phyloP scores from a whole-genome alignment of 768 basidiomycete species.

The Hortiboletus campestris region DNA sequence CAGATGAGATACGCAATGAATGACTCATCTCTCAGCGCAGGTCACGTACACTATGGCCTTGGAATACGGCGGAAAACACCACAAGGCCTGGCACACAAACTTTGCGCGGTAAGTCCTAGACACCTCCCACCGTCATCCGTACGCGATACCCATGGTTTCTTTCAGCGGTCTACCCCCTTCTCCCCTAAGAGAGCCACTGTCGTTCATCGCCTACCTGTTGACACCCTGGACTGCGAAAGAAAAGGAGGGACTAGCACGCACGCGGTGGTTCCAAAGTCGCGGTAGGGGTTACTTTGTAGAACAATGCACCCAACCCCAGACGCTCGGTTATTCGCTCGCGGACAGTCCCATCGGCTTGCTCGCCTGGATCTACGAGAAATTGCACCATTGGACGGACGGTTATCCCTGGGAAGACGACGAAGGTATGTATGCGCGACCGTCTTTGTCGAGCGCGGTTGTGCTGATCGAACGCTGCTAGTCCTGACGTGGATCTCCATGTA shows the following conservation, averaged over 20 bases:
- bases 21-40: slow-evolving; percentile 15
- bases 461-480: slow-evolving; percentile 27
- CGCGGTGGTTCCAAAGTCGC: slow-evolving; percentile 12
- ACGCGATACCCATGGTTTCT: slow-evolving; percentile 11
- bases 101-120: no score
- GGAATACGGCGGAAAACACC: slow-evolving; percentile 38
- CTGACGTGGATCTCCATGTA: slow-evolving; percentile 60
- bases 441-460: no score
- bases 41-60: slow-evolving; percentile 34
- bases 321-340: slow-evolving; percentile 49
- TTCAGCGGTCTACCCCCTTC: not conserved
- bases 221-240: slow-evolving; percentile 30
- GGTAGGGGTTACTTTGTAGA: slow-evolving; percentile 32
- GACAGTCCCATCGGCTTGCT: slow-evolving; percentile 58
- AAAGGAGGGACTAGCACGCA: slow-evolving; percentile 20
- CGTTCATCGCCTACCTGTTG: slow-evolving; percentile 28
- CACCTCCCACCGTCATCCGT: slow-evolving; percentile 8
- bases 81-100: slow-evolving; percentile 53
- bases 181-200: slow-evolving; percentile 23
- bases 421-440: slow-evolving; percentile 27
- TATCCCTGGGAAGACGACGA: slow-evolving; percentile 62
- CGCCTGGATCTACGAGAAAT: slow-evolving; percentile 56
- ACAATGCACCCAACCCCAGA: slow-evolving; percentile 48
- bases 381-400: slow-evolving; percentile 46
- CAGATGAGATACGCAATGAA: not conserved